Evolutionary conservation across 495 filamentous ascomycete genomes (phyloP).

Genomic region (Aspergillus nanangensis): DNA sequence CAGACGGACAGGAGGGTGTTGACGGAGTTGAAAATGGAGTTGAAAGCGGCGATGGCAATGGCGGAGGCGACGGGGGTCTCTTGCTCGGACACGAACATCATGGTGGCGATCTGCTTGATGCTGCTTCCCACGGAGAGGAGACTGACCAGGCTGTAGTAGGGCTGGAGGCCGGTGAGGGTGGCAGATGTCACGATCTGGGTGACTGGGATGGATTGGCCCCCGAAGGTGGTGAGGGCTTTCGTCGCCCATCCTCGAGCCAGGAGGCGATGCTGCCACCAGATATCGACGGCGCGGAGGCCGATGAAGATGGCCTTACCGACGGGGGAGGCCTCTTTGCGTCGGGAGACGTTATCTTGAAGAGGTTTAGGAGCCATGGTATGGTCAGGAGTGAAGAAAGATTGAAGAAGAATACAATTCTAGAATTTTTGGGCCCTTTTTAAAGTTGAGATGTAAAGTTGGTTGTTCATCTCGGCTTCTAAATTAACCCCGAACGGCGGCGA

Average conservation of each 20-base stretch:
- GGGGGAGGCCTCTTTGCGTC: slow-evolving; percentile 34
- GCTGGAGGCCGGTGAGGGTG: slow-evolving; percentile 48
- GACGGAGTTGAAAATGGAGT: slow-evolving; percentile 41
- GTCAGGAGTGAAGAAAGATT: background rate
- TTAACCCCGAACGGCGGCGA: background rate
- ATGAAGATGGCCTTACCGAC: slow-evolving; percentile 51
- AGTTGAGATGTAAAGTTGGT: background rate
- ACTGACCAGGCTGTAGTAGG: slow-evolving; percentile 55
- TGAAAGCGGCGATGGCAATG: slow-evolving; percentile 32
- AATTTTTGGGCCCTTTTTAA: no score
- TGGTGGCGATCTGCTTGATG: slow-evolving; percentile 49
- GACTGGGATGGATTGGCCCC: slow-evolving; percentile 9
- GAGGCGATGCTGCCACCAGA: slow-evolving; percentile 53
- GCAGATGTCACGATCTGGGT: slow-evolving; percentile 19
- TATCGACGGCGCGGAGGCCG: slow-evolving; percentile 51
- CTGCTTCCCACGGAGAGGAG: slow-evolving; percentile 46
- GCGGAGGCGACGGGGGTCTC: slow-evolving; percentile 27
- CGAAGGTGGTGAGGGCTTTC: slow-evolving; percentile 11
- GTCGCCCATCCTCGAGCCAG: slow-evolving; percentile 23
- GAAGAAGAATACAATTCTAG: no score
- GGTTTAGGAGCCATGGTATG: slow-evolving; percentile 2
- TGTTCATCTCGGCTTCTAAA: background rate
- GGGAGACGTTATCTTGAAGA: slow-evolving; percentile 16
- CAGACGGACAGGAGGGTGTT: slow-evolving; percentile 44
- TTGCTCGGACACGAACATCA: slow-evolving; percentile 33